Conservation (phyloP, 768 basidiomycete genomes). For the Termitomyces heimii region DNA sequence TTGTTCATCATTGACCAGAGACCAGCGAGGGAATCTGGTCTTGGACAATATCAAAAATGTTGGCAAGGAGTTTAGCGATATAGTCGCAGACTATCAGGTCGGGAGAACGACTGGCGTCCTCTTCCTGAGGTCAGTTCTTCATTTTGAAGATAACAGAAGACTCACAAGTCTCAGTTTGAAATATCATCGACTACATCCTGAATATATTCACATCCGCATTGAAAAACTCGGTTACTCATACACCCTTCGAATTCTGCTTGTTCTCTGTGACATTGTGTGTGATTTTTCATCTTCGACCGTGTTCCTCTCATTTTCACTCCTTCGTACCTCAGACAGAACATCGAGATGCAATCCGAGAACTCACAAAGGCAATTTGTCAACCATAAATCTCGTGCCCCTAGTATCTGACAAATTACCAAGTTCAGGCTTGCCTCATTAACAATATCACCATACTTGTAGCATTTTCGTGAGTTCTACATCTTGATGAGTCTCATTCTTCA, state of each 20-base stretch:
- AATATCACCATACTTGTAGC: constrained; percentile 89
- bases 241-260: constrained; percentile 77
- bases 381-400: neutral
- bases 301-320: neutral
- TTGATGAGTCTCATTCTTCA: neutral
- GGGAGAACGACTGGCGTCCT: constrained; percentile 90
- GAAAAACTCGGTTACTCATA: constrained; percentile 80
- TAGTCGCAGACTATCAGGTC: constrained; percentile 92
- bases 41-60: constrained; percentile 83
- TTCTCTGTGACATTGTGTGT: constrained; percentile 89
- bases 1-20: neutral
- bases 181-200: constrained; percentile 95
- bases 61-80: constrained; percentile 91
- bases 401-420: neutral
- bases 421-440: constrained; percentile 81
- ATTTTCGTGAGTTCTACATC: constrained; percentile 61
- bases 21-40: constrained; percentile 82
- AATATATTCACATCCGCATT: constrained; percentile 91
- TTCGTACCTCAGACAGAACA: constrained; percentile 66
- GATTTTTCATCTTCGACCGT: neutral
- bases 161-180: constrained; percentile 51
- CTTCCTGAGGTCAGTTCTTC: constrained; percentile 67
- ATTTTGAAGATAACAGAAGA: neutral
- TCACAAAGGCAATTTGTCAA: constrained; percentile 67
- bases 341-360: constrained; percentile 83